Evolutionary conservation across 1,284 basidiomycete species (phyloP).

Genomic region (Trametes versicolor): DNA sequence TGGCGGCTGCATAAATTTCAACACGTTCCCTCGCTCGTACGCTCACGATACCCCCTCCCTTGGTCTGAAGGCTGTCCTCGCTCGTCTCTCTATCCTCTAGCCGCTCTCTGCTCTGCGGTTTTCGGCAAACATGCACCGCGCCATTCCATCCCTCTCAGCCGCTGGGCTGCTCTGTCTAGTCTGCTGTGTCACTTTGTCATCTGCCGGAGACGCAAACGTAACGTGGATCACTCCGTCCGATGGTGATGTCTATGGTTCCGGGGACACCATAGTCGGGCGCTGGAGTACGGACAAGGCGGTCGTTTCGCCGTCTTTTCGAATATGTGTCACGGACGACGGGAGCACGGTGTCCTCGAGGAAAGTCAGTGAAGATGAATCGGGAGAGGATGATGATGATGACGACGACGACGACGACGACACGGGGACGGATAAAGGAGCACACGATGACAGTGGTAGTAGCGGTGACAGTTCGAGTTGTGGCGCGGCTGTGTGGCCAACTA

Average conservation of each 20-base stretch:
- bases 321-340: conserved; percentile 34
- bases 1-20: neutral
- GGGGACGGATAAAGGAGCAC: neutral
- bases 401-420: neutral
- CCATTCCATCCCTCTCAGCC: conserved; percentile 21
- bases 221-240: conserved; percentile 43
- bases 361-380: conserved; percentile 5
- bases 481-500: conserved; percentile 48
- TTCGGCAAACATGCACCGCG: conserved; percentile 24
- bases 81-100: neutral
- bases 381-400: conserved; percentile 6
- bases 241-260: conserved; percentile 43
- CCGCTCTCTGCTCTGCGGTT: conserved; percentile 3
- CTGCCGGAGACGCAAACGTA: conserved; percentile 28
- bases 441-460: neutral
- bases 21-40: neutral
- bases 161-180: conserved; percentile 22
- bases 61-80: neutral
- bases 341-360: conserved; percentile 3
- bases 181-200: conserved; percentile 6
- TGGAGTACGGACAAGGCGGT: conserved; percentile 40
- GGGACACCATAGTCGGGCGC: conserved; percentile 43
- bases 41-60: neutral
- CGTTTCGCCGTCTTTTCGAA: conserved; percentile 42
- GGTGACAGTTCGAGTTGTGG: conserved; percentile 45